phyloP scores from a whole-genome alignment of 1,284 basidiomycete species.

The Trichosporon sp. region DNA sequence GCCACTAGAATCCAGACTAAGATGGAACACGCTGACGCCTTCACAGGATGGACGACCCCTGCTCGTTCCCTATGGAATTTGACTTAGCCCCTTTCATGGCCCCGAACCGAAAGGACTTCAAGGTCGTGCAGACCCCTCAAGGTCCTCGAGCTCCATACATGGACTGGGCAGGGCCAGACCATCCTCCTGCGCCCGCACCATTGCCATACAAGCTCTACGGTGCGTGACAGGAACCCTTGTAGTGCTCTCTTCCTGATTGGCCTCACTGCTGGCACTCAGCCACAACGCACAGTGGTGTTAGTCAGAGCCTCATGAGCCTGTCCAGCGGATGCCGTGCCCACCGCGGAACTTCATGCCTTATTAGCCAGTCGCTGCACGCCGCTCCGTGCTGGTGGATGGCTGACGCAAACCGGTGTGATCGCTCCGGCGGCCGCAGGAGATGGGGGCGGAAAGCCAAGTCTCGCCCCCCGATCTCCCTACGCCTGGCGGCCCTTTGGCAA shows the following conservation, averaged over 20 bases:
- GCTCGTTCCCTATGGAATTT: slow-evolving; percentile 73
- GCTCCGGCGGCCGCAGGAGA: too few species aligned
- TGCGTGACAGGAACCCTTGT: slow-evolving; percentile 14
- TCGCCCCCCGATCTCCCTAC: too few species aligned
- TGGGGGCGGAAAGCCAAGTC: too few species aligned
- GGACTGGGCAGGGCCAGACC: slow-evolving; percentile 43
- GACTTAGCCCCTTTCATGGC: slow-evolving; percentile 81
- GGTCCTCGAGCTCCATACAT: slow-evolving; percentile 40
- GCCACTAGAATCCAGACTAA: neutral
- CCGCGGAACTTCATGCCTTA: too few species aligned
- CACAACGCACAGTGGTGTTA: too few species aligned
- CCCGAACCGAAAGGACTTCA: slow-evolving; percentile 54
- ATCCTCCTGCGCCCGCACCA: slow-evolving; percentile 33
- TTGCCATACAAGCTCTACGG: slow-evolving; percentile 46
- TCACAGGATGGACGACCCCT: neutral
- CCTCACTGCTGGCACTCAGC: too few species aligned
- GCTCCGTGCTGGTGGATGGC: too few species aligned
- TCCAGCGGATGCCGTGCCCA: too few species aligned
- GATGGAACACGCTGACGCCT: neutral
- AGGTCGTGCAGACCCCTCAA: slow-evolving; percentile 29
- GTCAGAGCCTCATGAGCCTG: too few species aligned
- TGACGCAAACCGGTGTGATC: too few species aligned
- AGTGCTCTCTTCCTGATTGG: neutral
- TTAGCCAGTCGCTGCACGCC: too few species aligned
- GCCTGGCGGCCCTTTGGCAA: neutral